Percentiles rank a stretch among this genome's conserved stretches.
Conservation (phyloP, 1,139 yeast species). For the Spathaspora sp. region DNA sequence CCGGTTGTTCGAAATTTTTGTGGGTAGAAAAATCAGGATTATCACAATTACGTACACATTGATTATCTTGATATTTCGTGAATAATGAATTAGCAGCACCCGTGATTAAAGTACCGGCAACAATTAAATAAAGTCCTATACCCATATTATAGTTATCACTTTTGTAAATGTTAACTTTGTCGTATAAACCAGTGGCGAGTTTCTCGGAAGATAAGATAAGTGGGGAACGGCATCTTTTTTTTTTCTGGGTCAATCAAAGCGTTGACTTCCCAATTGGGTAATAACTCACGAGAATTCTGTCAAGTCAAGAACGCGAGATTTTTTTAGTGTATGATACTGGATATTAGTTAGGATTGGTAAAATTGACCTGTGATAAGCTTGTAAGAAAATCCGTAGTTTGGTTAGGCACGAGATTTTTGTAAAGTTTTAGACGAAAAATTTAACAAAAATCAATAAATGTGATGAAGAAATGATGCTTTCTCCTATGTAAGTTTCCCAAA, state of each 20-base stretch:
- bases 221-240: neutral
- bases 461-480: neutral
- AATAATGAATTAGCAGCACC: slow-evolving; percentile 75
- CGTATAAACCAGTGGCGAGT: neutral
- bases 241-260: neutral
- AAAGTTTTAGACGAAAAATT: neutral
- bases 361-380: too few species aligned
- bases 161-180: neutral
- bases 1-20: slow-evolving; percentile 70
- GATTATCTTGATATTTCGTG: slow-evolving; percentile 77
- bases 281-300: neutral
- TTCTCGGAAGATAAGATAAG: neutral
- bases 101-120: slow-evolving; percentile 56
- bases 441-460: neutral
- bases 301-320: too few species aligned
- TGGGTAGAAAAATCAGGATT: slow-evolving; percentile 41
- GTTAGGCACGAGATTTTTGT: too few species aligned
- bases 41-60: slow-evolving; percentile 61
- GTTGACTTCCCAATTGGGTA: neutral
- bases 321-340: too few species aligned
- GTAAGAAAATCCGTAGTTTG: too few species aligned
- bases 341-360: too few species aligned
- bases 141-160: slow-evolving; percentile 7
- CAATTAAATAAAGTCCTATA: slow-evolving; percentile 24
- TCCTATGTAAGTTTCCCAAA: too few species aligned